Evolutionary conservation across 2,329 filamentous ascomycete genomes (phyloP), one percentile per base, ranked within the genome.

Genomic region (Calonectria honghensis): DNA sequence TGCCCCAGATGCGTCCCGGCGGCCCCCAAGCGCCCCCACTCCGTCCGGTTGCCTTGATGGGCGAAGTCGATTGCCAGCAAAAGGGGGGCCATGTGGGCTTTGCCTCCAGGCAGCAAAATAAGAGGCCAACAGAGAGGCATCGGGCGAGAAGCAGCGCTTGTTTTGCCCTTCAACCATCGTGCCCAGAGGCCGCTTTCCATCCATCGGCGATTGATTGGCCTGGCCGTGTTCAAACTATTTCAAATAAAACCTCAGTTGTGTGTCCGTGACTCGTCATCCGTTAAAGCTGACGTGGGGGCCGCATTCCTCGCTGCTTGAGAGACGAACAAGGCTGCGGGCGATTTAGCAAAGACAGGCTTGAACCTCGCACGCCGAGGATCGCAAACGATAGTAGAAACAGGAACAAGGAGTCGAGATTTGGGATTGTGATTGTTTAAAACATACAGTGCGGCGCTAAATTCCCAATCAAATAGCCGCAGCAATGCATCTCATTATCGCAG

Each of bases 11-110:
- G 31, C 31, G 29, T 50, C 29, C 14, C 20, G 29, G 32, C 45
- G 63, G 63, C 63, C 63, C 63, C 63, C 41, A 66, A 51, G 2
- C 31, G 57, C 11, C 63, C 63, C 63, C 63, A 66, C 63, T 35
- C 6, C 14, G 31, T 18, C 7, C 48, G 41, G 63, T 31, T 66
- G 63, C 63, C 63, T 66, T 66, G 27, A n/a, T 50, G 61, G 57
- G 57, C 37, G 27, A 54, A 61, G 20, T 39, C 24, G 7, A 35
- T 24, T 14, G n/a, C 10, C 20, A 20, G 52, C 29, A 61, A n/a
- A 2, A 37, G 13, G 5, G n/a, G 13, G 5, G n/a, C 57, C 32
- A 61, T 37, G 57, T 61, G 57, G 57, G n/a, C 24, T 61, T 61
- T 4, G 6, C 4, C 37, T 27, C 57, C 35, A 61, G 57, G 32